A percentile compares a stretch with the other conserved stretches of the same genome.
phyloP scores from a whole-genome alignment of 2,329 filamentous ascomycete genomes.

The Biscogniauxia marginata region DNA sequence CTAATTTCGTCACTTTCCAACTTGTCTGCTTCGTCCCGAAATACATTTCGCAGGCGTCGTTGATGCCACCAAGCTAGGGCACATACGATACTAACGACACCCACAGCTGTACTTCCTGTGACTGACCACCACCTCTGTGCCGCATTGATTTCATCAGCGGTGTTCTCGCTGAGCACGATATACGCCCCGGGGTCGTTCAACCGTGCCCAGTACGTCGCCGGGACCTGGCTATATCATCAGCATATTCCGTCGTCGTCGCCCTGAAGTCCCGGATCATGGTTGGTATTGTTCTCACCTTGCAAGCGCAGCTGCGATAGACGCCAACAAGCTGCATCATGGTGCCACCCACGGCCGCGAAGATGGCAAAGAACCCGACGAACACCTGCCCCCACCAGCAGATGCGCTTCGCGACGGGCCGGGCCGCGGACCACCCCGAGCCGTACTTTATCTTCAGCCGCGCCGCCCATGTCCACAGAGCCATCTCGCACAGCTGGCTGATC shows the following conservation, averaged over 20 bases:
- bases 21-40: constrained; percentile 29
- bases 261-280: neutral
- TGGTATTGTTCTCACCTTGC: constrained; percentile 19
- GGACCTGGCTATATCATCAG: constrained; percentile 16
- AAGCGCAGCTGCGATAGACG: constrained; percentile 30
- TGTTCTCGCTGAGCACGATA: constrained; percentile 28
- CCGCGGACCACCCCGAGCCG: constrained; percentile 27
- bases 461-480: constrained; percentile 30
- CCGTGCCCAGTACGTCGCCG: constrained; percentile 21
- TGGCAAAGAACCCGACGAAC: constrained; percentile 30
- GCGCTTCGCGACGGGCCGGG: constrained; percentile 24
- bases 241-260: neutral
- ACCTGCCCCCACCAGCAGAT: constrained; percentile 32
- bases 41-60: constrained; percentile 29
- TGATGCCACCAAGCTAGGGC: constrained; percentile 35
- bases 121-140: constrained; percentile 29
- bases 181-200: constrained; percentile 19
- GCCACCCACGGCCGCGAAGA: constrained; percentile 30
- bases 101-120: constrained; percentile 25
- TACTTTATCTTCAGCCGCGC: constrained; percentile 25
- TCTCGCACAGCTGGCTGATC: constrained; percentile 31
- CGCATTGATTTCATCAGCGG: constrained; percentile 23
- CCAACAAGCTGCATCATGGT: constrained; percentile 31
- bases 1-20: constrained; percentile 18
- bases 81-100: constrained; percentile 25